These are phyloP conservation scores for Trichocladium uniseriatum DNA, from an alignment of 495 filamentous ascomycete genomes.

Conservation along the genomic window DNA sequence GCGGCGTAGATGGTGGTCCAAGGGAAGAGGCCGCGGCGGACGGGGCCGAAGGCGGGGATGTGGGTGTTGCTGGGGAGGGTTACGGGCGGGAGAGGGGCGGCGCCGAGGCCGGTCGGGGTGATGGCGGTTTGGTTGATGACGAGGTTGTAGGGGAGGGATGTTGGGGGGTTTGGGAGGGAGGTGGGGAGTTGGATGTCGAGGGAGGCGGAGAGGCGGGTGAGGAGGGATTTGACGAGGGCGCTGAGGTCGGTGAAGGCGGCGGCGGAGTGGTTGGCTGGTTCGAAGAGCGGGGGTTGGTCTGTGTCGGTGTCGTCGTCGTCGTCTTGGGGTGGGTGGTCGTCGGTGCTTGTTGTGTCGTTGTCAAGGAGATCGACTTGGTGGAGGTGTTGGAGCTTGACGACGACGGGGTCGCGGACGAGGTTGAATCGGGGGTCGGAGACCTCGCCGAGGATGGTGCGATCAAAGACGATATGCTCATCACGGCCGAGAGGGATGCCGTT, in stretches of 20 bases:
- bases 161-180: conserved; percentile 1
- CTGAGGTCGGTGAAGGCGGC: conserved; percentile 14
- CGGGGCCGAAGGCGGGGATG: conserved; percentile 29
- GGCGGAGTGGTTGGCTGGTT: conserved; percentile 2
- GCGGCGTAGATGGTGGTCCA: conserved; percentile 66
- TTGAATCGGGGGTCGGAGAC: conserved; percentile 79
- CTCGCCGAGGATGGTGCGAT: conserved; percentile 63
- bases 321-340: neutral
- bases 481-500: conserved; percentile 73
- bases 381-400: conserved; percentile 54
- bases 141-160: conserved; percentile 17
- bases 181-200: conserved; percentile 19
- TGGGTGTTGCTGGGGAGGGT: conserved; percentile 41
- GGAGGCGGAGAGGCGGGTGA: conserved; percentile 24
- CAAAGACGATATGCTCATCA: conserved; percentile 80
- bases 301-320: neutral
- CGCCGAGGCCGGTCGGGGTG: conserved; percentile 63
- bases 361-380: conserved; percentile 43
- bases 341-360: conserved; percentile 20
- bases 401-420: conserved; percentile 58
- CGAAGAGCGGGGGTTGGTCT: neutral
- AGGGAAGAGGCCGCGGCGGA: conserved; percentile 34
- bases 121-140: conserved; percentile 49
- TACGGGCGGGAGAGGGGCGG: conserved; percentile 59
- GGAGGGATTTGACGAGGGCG: conserved; percentile 32